Evolutionary conservation across 2,329 filamentous ascomycete species (phyloP), one percentile per base, ranked within the genome.

Genomic region (Pestalotiopsis sp.): DNA sequence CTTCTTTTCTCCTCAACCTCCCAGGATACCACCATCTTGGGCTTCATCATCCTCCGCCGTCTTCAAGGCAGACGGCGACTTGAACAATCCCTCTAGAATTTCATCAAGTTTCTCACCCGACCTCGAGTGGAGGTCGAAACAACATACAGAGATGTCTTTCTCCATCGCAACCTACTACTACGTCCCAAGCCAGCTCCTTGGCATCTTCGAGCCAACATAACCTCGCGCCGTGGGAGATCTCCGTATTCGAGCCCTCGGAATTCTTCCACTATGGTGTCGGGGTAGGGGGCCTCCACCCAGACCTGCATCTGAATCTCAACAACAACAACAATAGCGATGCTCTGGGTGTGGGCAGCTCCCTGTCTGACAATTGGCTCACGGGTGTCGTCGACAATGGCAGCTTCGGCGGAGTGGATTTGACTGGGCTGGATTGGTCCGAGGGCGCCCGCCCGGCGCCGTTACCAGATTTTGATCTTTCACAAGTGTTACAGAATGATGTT

Each of bases 111-210:
- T 76, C 70, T 69, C 70, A 69, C 73, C 74, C 71, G 76, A 75
- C 75, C 76, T 77, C 76, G 71, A 62, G 71, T 70, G 69, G 74
- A 79, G 75, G 75, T 72, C 74, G 69, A 67, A 65, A 57, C 69
- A 77, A 52, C 68, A 77, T 79, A 75, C 74, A 75, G 70, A 41
- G 68, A 78, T 78, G 77, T 65, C 67, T 11, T 63, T 69, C 38
- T 31, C 38, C 6, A 67, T 66, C n/a, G 9, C 70, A 71, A 57
- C 64, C 58, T 14, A 61, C 68, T 67, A 66, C n/a, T 73, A 66
- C 71, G 66, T 63, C 64, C 62, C 71, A 23, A 68, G 68, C n/a
- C 72, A 72, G 67, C 65, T 59, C 68, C n/a, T 64, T 66, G 14
- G n/a, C 66, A 57, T 52, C 71, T 66, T 38, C 69, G 63, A 65